These are phyloP conservation scores for Phytopythium sindhum DNA, from an alignment of 352 stramenopile genomes.

Conservation along the genomic window DNA sequence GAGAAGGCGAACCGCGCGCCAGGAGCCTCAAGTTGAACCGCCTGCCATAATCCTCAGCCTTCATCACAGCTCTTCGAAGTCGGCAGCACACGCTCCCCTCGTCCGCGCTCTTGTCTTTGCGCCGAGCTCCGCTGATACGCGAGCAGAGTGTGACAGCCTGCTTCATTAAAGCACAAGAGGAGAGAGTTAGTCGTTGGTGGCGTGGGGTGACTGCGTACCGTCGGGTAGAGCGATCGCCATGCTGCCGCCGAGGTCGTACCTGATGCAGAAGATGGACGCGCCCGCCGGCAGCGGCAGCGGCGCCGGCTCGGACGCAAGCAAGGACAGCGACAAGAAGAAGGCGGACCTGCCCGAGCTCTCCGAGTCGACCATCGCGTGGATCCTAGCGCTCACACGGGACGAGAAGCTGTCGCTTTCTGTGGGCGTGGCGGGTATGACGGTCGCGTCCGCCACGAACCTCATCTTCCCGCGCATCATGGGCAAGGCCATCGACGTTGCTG, in stretches of 20 bases:
- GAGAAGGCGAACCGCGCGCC: neutral
- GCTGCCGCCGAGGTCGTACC: conserved; percentile 63
- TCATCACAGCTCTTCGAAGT: neutral
- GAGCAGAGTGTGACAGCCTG: neutral
- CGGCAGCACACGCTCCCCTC: neutral
- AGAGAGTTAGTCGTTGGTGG: neutral
- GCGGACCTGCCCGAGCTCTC: conserved; percentile 5
- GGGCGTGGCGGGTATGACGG: conserved; percentile 76
- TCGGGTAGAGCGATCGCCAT: conserved; percentile 17
- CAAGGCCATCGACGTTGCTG: conserved; percentile 84
- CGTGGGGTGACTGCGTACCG: neutral
- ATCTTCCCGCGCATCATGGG: conserved; percentile 88
- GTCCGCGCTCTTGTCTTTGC: conserved; percentile 2
- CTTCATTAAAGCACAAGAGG: neutral
- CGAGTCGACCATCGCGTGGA: conserved; percentile 57
- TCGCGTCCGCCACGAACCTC: conserved; percentile 87
- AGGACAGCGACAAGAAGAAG: conserved; percentile 1
- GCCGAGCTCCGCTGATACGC: neutral
- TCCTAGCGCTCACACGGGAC: conserved; percentile 61
- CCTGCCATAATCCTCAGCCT: neutral
- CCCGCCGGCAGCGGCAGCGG: conserved; percentile 18
- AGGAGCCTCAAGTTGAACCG: neutral
- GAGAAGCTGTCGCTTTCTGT: conserved; percentile 63
- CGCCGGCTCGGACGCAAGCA: conserved; percentile 4
- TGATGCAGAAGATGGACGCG: conserved; percentile 63